Conservation (phyloP, 208 protist species). For the Acanthamoeba royreba region DNA sequence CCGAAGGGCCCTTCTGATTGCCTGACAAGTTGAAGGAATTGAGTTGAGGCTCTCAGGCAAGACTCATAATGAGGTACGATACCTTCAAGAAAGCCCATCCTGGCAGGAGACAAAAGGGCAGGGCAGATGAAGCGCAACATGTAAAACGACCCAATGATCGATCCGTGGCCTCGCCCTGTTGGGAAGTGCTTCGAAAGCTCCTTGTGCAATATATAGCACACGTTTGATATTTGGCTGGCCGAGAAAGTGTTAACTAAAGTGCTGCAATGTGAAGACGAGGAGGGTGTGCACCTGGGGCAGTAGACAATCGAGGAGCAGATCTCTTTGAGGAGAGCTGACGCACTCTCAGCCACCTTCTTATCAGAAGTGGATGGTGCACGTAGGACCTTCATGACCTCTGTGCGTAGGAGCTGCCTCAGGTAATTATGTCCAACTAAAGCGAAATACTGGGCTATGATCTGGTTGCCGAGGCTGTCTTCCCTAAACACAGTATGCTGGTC, state of each 20-base stretch:
- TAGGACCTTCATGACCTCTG: neutral
- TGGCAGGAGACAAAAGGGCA: neutral
- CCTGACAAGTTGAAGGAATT: neutral
- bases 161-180: neutral
- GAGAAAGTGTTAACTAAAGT: neutral
- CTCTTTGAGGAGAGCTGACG: neutral
- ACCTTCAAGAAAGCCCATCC: constrained; percentile 21
- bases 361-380: neutral
- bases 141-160: neutral
- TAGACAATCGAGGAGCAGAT: neutral
- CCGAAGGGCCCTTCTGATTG: neutral
- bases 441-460: constrained; percentile 11
- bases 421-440: neutral
- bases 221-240: neutral
- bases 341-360: neutral
- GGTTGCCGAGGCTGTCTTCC: constrained; percentile 31
- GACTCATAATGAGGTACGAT: neutral
- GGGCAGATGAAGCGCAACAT: constrained; percentile 43
- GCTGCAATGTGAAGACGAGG: neutral
- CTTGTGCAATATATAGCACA: constrained; percentile 26
- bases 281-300: neutral
- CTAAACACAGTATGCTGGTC: neutral
- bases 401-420: neutral
- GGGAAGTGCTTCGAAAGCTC: neutral
- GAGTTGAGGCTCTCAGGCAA: neutral